phyloP scores from a whole-genome alignment of 2,329 filamentous ascomycete species.

The Microdochium bolleyi region DNA sequence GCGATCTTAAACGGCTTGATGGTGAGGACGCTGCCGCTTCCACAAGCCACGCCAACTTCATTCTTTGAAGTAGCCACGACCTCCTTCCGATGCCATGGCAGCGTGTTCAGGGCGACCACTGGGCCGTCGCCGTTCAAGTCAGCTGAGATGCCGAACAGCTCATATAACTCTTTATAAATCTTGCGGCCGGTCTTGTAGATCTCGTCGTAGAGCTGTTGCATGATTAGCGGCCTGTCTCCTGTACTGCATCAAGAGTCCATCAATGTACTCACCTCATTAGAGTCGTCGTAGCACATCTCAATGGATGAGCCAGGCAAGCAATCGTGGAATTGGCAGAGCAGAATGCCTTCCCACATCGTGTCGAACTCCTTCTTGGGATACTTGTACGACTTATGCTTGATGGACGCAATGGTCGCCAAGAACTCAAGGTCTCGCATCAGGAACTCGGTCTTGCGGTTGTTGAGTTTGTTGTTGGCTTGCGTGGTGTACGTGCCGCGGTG shows the following conservation, averaged over 20 bases:
- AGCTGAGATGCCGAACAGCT: constrained; percentile 53
- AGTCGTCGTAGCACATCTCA: constrained; percentile 97
- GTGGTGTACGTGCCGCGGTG: constrained; percentile 97
- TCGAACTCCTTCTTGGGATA: constrained; percentile 95
- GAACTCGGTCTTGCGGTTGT: constrained; percentile 81
- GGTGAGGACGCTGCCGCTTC: constrained; percentile 42
- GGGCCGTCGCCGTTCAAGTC: constrained; percentile 17
- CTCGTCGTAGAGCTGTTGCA: constrained; percentile 61
- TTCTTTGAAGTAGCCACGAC: constrained; percentile 55
- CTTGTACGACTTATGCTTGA: constrained; percentile 65
- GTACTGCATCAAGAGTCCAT: not conserved
- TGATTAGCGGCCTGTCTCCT: not conserved
- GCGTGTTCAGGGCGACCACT: constrained; percentile 66
- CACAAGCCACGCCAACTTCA: constrained; percentile 47
- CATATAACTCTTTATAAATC: constrained; percentile 61
- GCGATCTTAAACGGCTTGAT: constrained; percentile 41
- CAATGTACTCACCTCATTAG: constrained; percentile 54
- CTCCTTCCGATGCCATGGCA: constrained; percentile 77
- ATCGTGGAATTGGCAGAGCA: constrained; percentile 96
- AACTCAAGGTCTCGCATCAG: constrained; percentile 83
- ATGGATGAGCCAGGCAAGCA: constrained; percentile 92
- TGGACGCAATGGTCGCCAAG: constrained; percentile 75
- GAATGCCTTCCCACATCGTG: constrained; percentile 85
- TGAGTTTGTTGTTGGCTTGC: constrained; percentile 92
- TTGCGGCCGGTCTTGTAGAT: constrained; percentile 71